Base-by-base conservation (phyloP, 1,284 basidiomycete genomes). In the Ganoderma boninense region DNA sequence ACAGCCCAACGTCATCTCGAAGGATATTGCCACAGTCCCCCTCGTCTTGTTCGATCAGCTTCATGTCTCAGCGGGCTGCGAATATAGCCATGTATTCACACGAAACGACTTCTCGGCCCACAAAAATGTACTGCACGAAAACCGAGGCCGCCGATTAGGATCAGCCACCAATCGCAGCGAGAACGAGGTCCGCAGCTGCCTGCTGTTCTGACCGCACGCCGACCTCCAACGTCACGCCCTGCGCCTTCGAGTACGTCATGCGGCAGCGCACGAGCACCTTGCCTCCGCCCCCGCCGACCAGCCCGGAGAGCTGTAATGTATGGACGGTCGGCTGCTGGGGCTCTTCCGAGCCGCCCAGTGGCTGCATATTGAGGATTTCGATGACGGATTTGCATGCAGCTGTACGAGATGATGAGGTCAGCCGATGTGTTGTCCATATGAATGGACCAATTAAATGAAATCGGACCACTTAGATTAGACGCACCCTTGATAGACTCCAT, bases 171-270 rank as follows among this genome's bases (percentile, higher is more conserved):
- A 99, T 97, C 63, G 98, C 97, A 54, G 93, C 90, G 74, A 99
- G 88, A 49, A 99, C 93, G 69, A 99, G 88, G 76, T 92, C 87
- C 77, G 95, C 96, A 32, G 92, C 95, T 73, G 90, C 90, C 79
- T 95, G 91, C 82, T 92, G 92, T 81, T 99, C 97, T 65, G 96
- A 96, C 63, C 97, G 90, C n/a, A 98, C 97, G 23, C 89, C 88
- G 65, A 99, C 84, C 84, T 99, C 97, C 74, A 99, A 86, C 54
- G 96, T 98, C n/a, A 99, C 98, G 18, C 98, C 98, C 73, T 94
- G 87, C 10, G 93, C 95, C 69, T 91, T 86, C 63, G 95, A 92
- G 83, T 91, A 98, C 26, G 97, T 98, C 98, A 99, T 99, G 73
- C 97, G 89, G 84, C 94, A 95, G 71, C 97, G 90, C 43, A 93